phyloP scores from a whole-genome alignment of 1,284 basidiomycete genomes.

The Anthracocystis panici-leucophaei region DNA sequence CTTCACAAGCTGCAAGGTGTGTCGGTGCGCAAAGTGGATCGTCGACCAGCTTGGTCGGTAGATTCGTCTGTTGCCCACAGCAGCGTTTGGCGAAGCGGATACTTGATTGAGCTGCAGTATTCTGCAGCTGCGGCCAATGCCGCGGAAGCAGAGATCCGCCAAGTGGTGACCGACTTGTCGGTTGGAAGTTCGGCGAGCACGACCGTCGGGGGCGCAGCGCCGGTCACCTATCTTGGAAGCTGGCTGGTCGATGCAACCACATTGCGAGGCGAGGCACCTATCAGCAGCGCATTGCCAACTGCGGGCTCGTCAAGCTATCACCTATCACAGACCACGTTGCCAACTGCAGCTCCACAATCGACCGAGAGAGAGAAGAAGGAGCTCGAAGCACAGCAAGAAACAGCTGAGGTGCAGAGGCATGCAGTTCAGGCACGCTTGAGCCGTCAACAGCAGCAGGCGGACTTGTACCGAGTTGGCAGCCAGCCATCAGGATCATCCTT shows the following conservation, averaged over 20 bases:
- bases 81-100: constrained; percentile 45
- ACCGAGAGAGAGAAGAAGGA: constrained; percentile 42
- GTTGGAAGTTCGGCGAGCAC: constrained; percentile 16
- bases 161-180: constrained; percentile 28
- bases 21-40: constrained; percentile 43
- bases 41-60: constrained; percentile 29
- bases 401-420: constrained; percentile 42
- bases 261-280: constrained; percentile 12
- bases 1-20: constrained; percentile 17
- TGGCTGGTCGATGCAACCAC: constrained; percentile 40
- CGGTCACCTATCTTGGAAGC: constrained; percentile 33
- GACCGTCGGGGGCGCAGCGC: constrained; percentile 4
- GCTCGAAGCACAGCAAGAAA: constrained; percentile 36
- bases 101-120: constrained; percentile 49
- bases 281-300: constrained; percentile 4
- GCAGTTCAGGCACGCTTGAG: constrained; percentile 29
- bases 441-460: constrained; percentile 39
- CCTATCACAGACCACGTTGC: constrained; percentile 3
- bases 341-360: constrained; percentile 3
- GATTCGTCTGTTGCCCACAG: constrained; percentile 11
- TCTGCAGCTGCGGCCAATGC: constrained; percentile 12
- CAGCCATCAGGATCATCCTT: constrained; percentile 13
- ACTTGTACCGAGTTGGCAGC: constrained; percentile 28
- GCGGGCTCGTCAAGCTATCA: constrained; percentile 12
- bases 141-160: constrained; percentile 27